Conservation (phyloP, 2,329 filamentous ascomycete species). For the Cordyceps militaris region DNA sequence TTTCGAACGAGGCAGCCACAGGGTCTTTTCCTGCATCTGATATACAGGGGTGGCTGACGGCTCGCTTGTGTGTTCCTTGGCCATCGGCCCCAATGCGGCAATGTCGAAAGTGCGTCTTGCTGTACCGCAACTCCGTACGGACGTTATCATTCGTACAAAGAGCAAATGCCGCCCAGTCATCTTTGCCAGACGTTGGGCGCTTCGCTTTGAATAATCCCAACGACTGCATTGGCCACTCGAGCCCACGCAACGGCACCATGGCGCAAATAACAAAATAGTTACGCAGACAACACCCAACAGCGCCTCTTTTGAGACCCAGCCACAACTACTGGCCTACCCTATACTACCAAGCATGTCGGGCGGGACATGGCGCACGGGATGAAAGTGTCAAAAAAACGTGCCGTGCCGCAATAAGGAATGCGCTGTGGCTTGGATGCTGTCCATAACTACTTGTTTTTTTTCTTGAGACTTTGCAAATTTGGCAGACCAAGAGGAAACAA, state of each 20-base stretch:
- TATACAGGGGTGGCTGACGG: background rate
- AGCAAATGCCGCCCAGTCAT: no score
- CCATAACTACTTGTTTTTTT: background rate
- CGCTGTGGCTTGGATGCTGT: background rate
- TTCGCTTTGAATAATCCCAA: background rate
- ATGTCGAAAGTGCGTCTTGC: background rate
- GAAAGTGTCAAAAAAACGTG: background rate
- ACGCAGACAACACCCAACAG: background rate
- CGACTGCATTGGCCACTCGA: background rate
- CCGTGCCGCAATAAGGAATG: no score
- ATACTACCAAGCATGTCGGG: no score
- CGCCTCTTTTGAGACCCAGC: background rate
- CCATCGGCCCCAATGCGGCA: no score
- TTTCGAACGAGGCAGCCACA: slow-evolving; percentile 1
- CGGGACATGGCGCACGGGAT: no score
- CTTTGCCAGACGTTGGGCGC: no score
- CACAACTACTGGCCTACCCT: no score
- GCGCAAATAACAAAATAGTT: no score
- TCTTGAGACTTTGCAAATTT: background rate
- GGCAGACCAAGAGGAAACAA: background rate
- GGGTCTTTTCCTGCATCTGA: slow-evolving; percentile 1
- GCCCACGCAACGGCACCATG: no score
- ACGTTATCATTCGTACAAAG: no score
- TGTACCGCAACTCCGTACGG: no score
- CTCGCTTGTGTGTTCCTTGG: background rate